Percentiles rank a stretch among this genome's conserved stretches.
Conservation (phyloP, 2,329 filamentous ascomycete genomes). For the Ceratocystis ficicola region DNA sequence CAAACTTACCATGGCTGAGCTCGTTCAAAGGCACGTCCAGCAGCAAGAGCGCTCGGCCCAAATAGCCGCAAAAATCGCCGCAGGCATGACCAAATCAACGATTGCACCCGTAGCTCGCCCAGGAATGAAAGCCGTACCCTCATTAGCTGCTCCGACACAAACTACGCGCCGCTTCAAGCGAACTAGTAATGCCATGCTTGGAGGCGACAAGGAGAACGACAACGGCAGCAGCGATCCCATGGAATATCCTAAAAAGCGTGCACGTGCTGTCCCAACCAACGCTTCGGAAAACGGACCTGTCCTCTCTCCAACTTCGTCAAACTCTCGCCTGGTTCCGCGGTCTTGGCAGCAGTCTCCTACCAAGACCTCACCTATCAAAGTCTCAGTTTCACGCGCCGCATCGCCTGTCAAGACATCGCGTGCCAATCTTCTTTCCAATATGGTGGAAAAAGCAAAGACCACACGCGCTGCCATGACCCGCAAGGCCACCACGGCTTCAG, state of each 20-base stretch:
- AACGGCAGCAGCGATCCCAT: constrained; percentile 26
- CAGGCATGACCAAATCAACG: constrained; percentile 29
- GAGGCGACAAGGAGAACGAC: constrained; percentile 66
- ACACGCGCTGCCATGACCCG: constrained; percentile 39
- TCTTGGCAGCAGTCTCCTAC: constrained; percentile 19
- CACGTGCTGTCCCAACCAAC: constrained; percentile 33
- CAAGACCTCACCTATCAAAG: constrained; percentile 32
- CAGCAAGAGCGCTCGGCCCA: constrained; percentile 30
- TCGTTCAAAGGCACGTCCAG: constrained; percentile 45
- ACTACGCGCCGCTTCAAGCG: constrained; percentile 21
- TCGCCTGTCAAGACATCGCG: constrained; percentile 47
- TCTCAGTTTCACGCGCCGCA: constrained; percentile 39
- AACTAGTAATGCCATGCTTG: constrained; percentile 49
- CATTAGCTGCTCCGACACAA: constrained; percentile 13
- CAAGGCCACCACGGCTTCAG: constrained; percentile 37
- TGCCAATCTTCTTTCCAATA: constrained; percentile 36
- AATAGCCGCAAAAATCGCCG: constrained; percentile 19
- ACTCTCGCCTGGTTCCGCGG: constrained; percentile 54
- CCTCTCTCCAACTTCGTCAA: constrained; percentile 71
- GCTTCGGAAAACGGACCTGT: constrained; percentile 44
- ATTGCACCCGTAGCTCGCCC: constrained; percentile 24
- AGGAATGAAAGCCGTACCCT: constrained; percentile 22
- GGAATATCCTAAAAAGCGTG: constrained; percentile 60
- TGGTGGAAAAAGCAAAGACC: constrained; percentile 50
- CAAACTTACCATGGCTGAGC: constrained; percentile 68